Base-by-base conservation (phyloP, 2,329 filamentous ascomycete species). In the Hortaea sp. region DNA sequence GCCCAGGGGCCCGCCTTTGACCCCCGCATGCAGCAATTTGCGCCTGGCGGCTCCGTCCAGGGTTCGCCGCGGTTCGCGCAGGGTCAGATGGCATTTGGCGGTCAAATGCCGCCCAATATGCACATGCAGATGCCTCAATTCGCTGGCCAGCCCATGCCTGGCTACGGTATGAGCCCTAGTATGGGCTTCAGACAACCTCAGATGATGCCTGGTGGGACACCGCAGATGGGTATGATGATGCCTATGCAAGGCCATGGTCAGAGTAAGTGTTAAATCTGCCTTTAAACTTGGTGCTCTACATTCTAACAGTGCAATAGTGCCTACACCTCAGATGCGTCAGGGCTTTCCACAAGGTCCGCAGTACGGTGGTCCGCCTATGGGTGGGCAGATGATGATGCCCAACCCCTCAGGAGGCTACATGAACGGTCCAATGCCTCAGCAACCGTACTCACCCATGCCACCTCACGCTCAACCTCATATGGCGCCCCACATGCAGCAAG, bases 21-120 rank as follows among this genome's bases (percentile, higher is more conserved):
- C 48, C 86, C 89, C 60, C 80, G 88, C 43, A 94, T 95, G 85
- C 85, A 92, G 69, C 86, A 85, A 5, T 88, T 83, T 54, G 88
- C 85, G 27, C 57, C 57, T 11, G 82, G 82, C 3, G 88, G 89
- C 57, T 87, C 88, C 2, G 66, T 74, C 2, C 92, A 88, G 63
- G 84, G 86, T 6, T 95, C 89, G 11, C 88, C 90, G 42, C 81
- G 88, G 9, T 81, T 86, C 71, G 78, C 77, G 44, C 81, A 82
- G 42, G 64, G 63, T 2, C 65, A 69, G 53, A 64, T 67, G 38
- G 64, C 65, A 11, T 66, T 64, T 13, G 81, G 82, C 51, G 77
- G 78, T 20, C 82, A 63, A 27, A 62, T 64, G 55, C 57, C 57
- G 29, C 56, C 52, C 10, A n/a, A 35, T 20, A 46, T 46, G 44